phyloP scores from a whole-genome alignment of 1,284 basidiomycete species.

The Ceratobasidium sp. region DNA sequence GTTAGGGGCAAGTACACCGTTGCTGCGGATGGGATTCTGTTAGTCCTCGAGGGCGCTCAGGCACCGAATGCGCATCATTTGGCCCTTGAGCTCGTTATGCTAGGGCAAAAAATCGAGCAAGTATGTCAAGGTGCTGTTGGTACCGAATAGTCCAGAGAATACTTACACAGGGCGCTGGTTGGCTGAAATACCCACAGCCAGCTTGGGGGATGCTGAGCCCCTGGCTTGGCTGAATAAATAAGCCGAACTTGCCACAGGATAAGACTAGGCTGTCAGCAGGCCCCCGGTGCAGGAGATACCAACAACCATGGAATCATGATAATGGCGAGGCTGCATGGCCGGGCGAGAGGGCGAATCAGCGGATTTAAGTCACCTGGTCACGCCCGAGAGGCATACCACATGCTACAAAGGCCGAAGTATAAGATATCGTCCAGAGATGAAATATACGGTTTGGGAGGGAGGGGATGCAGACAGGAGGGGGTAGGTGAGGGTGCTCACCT shows the following conservation, averaged over 20 bases:
- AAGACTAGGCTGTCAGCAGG: background rate
- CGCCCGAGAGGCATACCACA: too few species aligned
- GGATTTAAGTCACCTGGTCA: too few species aligned
- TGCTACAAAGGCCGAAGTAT: too few species aligned
- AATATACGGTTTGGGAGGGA: too few species aligned
- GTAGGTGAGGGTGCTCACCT: too few species aligned
- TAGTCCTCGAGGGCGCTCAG: background rate
- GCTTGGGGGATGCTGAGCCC: background rate
- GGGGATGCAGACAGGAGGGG: too few species aligned
- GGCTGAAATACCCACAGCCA: background rate
- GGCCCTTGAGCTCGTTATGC: background rate
- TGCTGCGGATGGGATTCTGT: constrained; percentile 29
- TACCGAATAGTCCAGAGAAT: background rate
- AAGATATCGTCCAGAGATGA: too few species aligned
- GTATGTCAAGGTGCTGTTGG: background rate
- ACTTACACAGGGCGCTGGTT: background rate
- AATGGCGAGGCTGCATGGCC: background rate
- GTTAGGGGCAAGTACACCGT: constrained; percentile 1
- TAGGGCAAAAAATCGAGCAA: background rate
- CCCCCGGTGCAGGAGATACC: background rate
- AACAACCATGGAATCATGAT: background rate
- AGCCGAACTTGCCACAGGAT: background rate
- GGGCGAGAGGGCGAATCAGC: too few species aligned
- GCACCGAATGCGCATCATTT: background rate
- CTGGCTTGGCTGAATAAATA: background rate